phyloP scores from a whole-genome alignment of 2,329 filamentous ascomycete species.

The Aspergillus piperis region DNA sequence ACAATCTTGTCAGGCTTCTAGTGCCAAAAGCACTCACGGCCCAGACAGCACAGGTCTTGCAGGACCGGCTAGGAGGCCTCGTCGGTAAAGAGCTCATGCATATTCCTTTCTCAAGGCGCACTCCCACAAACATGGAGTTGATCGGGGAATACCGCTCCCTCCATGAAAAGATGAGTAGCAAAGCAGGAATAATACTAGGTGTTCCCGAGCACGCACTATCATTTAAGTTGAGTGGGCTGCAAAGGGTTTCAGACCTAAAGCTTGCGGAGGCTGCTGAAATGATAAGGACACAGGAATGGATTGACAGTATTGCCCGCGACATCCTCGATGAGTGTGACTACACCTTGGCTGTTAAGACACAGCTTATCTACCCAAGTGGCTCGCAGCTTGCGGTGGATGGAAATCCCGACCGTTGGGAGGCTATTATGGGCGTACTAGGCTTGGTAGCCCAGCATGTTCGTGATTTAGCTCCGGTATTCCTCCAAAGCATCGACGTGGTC shows the following conservation, averaged over 20 bases:
- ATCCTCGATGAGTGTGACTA: constrained; percentile 66
- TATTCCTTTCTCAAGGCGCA: constrained; percentile 60
- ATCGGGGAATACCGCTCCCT: constrained; percentile 40
- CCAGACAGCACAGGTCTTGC: constrained; percentile 62
- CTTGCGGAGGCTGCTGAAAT: constrained; percentile 49
- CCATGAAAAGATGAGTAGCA: constrained; percentile 45
- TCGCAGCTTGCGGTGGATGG: constrained; percentile 53
- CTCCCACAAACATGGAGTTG: constrained; percentile 33
- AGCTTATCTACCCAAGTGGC: constrained; percentile 61
- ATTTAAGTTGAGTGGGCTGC: constrained; percentile 63
- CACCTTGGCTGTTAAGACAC: constrained; percentile 56
- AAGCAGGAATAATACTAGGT: constrained; percentile 58
- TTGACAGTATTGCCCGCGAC: constrained; percentile 57
- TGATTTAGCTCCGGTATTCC: constrained; percentile 42
- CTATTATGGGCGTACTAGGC: constrained; percentile 45
- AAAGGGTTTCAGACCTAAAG: constrained; percentile 55
- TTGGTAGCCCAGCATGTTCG: constrained; percentile 43
- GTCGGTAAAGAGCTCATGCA: constrained; percentile 57
- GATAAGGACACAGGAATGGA: constrained; percentile 54
- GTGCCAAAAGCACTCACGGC: constrained; percentile 62
- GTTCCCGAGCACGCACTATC: constrained; percentile 67
- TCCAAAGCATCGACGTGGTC: constrained; percentile 54
- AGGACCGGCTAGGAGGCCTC: constrained; percentile 58
- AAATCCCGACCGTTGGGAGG: constrained; percentile 55
- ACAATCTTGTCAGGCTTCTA: constrained; percentile 57